Evolutionary conservation across 2,329 filamentous ascomycete species (phyloP).

Genomic region (Fusarium papillatum): DNA sequence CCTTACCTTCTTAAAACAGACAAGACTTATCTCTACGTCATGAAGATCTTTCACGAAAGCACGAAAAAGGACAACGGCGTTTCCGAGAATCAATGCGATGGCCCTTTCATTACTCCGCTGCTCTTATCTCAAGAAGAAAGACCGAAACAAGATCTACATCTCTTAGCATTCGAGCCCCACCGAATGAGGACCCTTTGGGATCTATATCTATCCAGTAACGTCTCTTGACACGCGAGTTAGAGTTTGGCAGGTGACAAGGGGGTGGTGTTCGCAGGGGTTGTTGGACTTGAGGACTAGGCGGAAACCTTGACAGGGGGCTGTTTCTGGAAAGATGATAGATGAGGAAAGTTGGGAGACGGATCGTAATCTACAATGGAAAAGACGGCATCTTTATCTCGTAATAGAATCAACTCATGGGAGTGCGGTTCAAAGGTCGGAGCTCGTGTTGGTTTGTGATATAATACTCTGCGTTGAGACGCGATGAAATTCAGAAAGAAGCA

Average conservation of each 20-base stretch:
- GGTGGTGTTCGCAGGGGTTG: not conserved
- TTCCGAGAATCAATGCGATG: not conserved
- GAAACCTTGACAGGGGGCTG: not conserved
- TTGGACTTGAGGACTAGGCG: not conserved
- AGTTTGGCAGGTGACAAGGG: not conserved
- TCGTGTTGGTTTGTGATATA: not conserved
- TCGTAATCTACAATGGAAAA: not conserved
- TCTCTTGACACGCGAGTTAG: not conserved
- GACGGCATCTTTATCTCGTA: not conserved
- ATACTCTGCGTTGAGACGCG: not conserved
- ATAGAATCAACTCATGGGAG: not conserved
- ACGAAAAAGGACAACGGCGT: not conserved
- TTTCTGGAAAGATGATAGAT: not conserved
- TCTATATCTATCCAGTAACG: not conserved
- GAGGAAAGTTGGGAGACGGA: constrained; percentile 4
- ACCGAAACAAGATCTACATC: not conserved
- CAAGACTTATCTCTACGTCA: not conserved
- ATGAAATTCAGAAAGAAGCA: not conserved
- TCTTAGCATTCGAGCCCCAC: not conserved
- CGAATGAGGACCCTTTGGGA: not conserved
- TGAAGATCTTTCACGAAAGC: not conserved
- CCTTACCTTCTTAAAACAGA: not conserved
- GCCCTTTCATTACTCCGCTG: not conserved
- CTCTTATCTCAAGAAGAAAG: not conserved
- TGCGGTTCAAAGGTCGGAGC: not conserved